Evolutionary conservation across 495 filamentous ascomycete species (phyloP).

Genomic region (Chaetomium cochliodes): DNA sequence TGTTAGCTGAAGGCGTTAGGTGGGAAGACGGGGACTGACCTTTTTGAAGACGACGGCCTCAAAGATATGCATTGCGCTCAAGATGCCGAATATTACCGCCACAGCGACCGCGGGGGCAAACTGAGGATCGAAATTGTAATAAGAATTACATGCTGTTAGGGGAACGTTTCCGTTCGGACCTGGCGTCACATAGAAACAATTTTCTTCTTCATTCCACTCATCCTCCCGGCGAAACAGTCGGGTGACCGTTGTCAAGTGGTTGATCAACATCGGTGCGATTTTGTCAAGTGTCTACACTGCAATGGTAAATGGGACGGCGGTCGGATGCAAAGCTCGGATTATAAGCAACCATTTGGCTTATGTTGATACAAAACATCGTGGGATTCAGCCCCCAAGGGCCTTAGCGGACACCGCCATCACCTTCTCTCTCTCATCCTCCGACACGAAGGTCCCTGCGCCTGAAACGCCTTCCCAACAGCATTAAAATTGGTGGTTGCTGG

Average conservation of each 20-base stretch:
- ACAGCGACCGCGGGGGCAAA: constrained; percentile 34
- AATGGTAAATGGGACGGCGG: not conserved
- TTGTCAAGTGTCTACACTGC: not conserved
- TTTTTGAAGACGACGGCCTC: constrained; percentile 43
- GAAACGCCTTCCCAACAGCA: too few species aligned
- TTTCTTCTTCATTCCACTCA: not conserved
- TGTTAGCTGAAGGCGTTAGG: not conserved
- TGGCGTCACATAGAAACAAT: constrained; percentile 37
- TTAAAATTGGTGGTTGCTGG: too few species aligned
- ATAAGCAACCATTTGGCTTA: too few species aligned
- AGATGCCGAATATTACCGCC: constrained; percentile 42
- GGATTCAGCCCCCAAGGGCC: too few species aligned
- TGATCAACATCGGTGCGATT: not conserved
- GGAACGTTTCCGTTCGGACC: constrained; percentile 46
- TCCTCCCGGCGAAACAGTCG: not conserved
- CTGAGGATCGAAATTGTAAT: constrained; percentile 44
- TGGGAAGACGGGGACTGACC: not conserved
- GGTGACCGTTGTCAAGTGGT: not conserved
- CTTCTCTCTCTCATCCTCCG: too few species aligned
- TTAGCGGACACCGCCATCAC: too few species aligned
- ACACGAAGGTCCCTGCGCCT: too few species aligned
- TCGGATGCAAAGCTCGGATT: not conserved
- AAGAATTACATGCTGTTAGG: constrained; percentile 40
- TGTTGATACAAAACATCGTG: too few species aligned
- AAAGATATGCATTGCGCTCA: constrained; percentile 39